Evolutionary conservation across 2,329 filamentous ascomycete genomes (phyloP), one percentile per base, ranked within the genome.

Genomic region (Fusarium paranaense): DNA sequence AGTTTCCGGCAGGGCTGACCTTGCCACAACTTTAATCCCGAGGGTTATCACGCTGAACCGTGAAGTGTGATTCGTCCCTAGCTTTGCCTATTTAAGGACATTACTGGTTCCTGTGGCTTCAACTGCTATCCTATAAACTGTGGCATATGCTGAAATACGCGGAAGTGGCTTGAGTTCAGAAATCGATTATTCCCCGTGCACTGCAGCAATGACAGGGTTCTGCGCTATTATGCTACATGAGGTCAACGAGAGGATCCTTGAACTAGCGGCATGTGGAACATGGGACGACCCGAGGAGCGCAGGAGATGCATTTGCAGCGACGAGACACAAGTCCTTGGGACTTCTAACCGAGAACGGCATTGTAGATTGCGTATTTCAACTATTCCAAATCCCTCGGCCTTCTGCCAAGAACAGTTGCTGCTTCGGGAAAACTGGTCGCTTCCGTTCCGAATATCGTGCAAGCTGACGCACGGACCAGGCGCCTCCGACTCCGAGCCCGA

Each of bases 361-460:
- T 18, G 25, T 50, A 50, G 25, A 50, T 50, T 50, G 45, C 45
- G 5, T 30, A 30, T 47, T 47, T 50, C 16, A 18, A 22, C 45
- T 50, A 27, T 50, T 50, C 45, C 45, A 50, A n/a, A 50, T 50
- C 4, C 45, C 25, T 50, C 45, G 14, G 45, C 16, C 45, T 9
- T 50, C 25, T 35, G 56, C 56, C 56, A 40, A 59, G 35, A 59
- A 20, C 11, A 45, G 58, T 64, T 60, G 70, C 62, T 71, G 37
- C 27, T 50, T 71, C 70, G 73, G 73, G 73, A 71, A 75, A 75
- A 75, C 64, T 66, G 67, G 56, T 61, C 66, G 57, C 66, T 73
- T 71, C 61, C 61, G 63, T 63, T 69, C 69, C 69, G 72, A 66
- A 35, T 50, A 73, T 71, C 52, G 40, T 64, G 66, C 52, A 59